phyloP scores from a whole-genome alignment of 352 stramenopile species.

The Phytophthora parvispora region DNA sequence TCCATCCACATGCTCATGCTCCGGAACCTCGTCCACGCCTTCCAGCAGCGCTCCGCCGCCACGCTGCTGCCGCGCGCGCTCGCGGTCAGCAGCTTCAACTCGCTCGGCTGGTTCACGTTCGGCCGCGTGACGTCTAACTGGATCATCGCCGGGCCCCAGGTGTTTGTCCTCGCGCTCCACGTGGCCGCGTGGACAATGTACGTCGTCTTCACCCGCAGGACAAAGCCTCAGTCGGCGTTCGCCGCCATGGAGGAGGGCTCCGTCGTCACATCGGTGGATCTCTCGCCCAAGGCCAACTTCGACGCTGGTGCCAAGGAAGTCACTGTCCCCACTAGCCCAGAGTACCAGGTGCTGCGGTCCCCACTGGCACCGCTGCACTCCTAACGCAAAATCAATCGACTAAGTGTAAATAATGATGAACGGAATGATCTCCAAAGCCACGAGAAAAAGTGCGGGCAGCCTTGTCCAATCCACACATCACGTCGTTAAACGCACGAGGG shows the following conservation, averaged over 20 bases:
- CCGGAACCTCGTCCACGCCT: slow-evolving; percentile 43
- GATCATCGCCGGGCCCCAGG: slow-evolving; percentile 63
- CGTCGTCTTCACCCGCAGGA: slow-evolving; percentile 32
- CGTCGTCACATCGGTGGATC: slow-evolving; percentile 11
- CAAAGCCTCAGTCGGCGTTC: not conserved
- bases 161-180: slow-evolving; percentile 50
- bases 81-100: slow-evolving; percentile 57
- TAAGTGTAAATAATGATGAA: not conserved
- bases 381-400: slow-evolving; percentile 12
- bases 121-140: slow-evolving; percentile 53
- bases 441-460: slow-evolving; percentile 9
- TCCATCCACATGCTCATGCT: slow-evolving; percentile 55
- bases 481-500: not conserved
- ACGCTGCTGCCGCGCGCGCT: slow-evolving; percentile 51
- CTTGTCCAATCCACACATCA: not conserved
- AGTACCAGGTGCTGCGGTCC: slow-evolving; percentile 25
- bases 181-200: slow-evolving; percentile 42
- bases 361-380: slow-evolving; percentile 18
- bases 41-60: slow-evolving; percentile 44
- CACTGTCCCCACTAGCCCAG: slow-evolving; percentile 17
- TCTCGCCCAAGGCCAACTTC: slow-evolving; percentile 23
- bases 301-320: slow-evolving; percentile 12
- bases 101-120: slow-evolving; percentile 62
- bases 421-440: not conserved
- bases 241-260: slow-evolving; percentile 18